Percentiles rank a stretch among this genome's conserved stretches.
These are phyloP conservation scores for Saccharomyces pastorianus DNA, from an alignment of 1,139 yeast genomes.

Conservation along the genomic window DNA sequence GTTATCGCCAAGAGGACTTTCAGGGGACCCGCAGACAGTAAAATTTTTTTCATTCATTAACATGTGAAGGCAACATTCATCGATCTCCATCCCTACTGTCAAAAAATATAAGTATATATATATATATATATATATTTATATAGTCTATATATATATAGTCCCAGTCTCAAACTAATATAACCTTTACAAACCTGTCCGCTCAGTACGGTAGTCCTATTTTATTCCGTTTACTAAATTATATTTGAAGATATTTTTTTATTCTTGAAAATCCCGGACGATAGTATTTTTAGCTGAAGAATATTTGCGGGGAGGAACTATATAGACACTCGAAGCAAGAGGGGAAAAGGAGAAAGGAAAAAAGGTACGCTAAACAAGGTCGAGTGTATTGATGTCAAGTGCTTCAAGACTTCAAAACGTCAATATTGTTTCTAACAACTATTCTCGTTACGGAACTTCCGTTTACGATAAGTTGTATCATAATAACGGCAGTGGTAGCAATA, in stretches of 20 bases:
- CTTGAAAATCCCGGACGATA: neutral
- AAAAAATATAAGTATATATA: too few relatives aligned
- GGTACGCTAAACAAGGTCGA: neutral
- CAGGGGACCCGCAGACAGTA: neutral
- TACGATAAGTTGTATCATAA: conserved; percentile 21
- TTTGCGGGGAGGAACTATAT: neutral
- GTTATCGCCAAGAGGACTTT: neutral
- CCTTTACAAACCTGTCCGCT: neutral
- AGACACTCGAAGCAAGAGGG: neutral
- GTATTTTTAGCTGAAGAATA: neutral
- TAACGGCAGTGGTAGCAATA: neutral
- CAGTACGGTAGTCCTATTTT: neutral
- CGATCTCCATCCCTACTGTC: neutral
- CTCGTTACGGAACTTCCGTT: conserved; percentile 27
- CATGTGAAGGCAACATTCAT: neutral
- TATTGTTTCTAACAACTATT: conserved; percentile 24
- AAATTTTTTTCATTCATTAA: neutral
- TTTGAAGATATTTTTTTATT: neutral
- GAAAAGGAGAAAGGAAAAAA: neutral
- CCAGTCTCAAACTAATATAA: neutral
- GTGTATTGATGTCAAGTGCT: neutral
- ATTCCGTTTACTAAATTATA: neutral
- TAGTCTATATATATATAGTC: neutral
- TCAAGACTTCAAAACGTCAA: conserved; percentile 10
- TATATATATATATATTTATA: neutral